Conservation (phyloP, 495 filamentous ascomycete species). For the Tetracladium setigerum region DNA sequence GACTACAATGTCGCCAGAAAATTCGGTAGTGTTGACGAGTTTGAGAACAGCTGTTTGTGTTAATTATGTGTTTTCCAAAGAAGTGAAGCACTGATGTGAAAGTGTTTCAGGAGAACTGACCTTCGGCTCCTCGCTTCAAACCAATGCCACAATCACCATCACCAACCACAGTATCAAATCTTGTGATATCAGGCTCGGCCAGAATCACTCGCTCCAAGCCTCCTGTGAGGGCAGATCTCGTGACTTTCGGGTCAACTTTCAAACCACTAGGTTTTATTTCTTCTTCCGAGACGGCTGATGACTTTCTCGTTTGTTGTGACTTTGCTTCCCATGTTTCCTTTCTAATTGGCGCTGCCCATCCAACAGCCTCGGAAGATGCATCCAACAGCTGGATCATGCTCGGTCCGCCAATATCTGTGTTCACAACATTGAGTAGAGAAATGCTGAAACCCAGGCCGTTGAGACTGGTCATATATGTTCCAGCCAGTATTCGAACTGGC, state of each 20-base stretch:
- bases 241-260: constrained; percentile 49
- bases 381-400: constrained; percentile 85
- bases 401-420: constrained; percentile 71
- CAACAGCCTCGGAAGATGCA: constrained; percentile 73
- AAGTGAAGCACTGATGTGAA: too few relatives aligned
- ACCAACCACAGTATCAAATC: constrained; percentile 85
- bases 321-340: constrained; percentile 52
- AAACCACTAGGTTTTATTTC: constrained; percentile 59
- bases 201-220: constrained; percentile 65
- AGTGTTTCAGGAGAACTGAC: constrained; percentile 29
- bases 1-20: constrained; percentile 60
- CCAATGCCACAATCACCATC: constrained; percentile 95
- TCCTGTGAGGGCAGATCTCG: constrained; percentile 53
- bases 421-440: constrained; percentile 69
- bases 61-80: constrained; percentile 10
- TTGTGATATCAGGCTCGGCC: constrained; percentile 78
- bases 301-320: constrained; percentile 35
- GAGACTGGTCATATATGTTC: constrained; percentile 78
- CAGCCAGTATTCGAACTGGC: constrained; percentile 58
- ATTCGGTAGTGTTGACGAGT: constrained; percentile 47
- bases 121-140: constrained; percentile 82
- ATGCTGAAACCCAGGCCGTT: constrained; percentile 93
- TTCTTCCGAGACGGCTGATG: constrained; percentile 31
- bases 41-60: constrained; percentile 52
- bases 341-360: constrained; percentile 71